Base-by-base conservation (phyloP, 169 alveolate species). In the Cryptosporidium sp. region DNA sequence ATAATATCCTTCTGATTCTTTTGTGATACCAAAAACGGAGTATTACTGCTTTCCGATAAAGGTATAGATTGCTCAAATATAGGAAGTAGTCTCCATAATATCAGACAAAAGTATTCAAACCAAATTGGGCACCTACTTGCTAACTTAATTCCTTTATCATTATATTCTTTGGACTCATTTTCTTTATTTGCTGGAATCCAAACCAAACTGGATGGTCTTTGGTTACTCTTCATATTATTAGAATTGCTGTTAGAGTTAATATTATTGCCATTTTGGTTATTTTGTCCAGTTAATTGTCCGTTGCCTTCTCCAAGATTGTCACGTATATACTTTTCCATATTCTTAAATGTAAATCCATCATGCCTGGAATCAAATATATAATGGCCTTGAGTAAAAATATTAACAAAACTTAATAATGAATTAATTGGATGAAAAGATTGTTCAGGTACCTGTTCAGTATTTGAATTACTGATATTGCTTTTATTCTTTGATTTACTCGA, bases 21-120 rank as follows among this genome's bases (percentile, higher is more conserved):
- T 80, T 62, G 75, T 0, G 65, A 45, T 29, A 80, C 39, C 62
- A 39, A 37, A 23, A 80, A 33, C 2, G 68, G 51, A 31, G 73
- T 67, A 67, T 45, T 45, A 31, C 67, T 45, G 12, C 37, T 44
- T 9, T 23, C 60, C 2, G 21, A 45, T 10, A 45, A 7, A 0
- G 60, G 60, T 70, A 48, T 0, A 18, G 65, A 70, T n/a, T 61
- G 75, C 21, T 80, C 89, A 26, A 58, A 80, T 16, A 80, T 16
- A 16, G 89, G 89, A 0, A 80, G 75, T 39, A 80, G 52, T 80
- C 89, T 61, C 89, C 89, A 80, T 62, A 80, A 42, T n/a, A 80
- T 53, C 75, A 80, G 12, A 29, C 89, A 80, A 33, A 37, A 60
- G 68, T 80, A 80, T 29, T 80, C 89, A 62, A 80, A 80, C 89